Base-by-base conservation (phyloP, 129 eudicot species). In the carrot (Daucus carota) region DNA sequence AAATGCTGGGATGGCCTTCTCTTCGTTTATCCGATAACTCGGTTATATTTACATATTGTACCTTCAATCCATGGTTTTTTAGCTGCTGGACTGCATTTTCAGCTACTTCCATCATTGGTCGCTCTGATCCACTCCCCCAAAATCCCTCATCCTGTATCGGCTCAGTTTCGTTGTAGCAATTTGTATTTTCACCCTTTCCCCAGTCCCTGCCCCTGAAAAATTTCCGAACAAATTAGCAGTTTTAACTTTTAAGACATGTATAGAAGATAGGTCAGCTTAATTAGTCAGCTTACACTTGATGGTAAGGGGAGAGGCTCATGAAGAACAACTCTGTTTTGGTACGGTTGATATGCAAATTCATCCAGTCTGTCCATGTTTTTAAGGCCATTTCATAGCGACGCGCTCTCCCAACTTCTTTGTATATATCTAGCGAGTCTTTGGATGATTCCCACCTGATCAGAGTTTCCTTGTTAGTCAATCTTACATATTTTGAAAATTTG, bases 331-430 rank as follows among this genome's bases (percentile, higher is more conserved):
- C 69, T n/a, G 87, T 86, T 50, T 44, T 84, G 14, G 77, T 77
- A 57, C 73, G 68, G 40, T 83, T 70, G 52, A 84, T 60, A 48
- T 86, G 62, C 40, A 77, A 40, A 14, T 79, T 81, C 77, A 87
- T 45, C 90, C 90, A 87, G 70, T 84, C 82, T 44, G 90, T 81
- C 90, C 88, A 87, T 13, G 90, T 87, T n/a, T 66, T 79, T 26
- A 87, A 11, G 13, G 88, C 84, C 88, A 87, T 84, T 45, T 87
- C 86, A 20, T 84, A 87, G 45, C 74, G 76, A 11, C 82, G 82
- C 0, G 46, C 68, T 68, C 77, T 82, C 44, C 74, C 80, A 3
- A 77, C 80, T 31, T 60, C 80, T 76, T 80, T 72, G 73, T 80
- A 80, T 12, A 83, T 44, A 69, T 75, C 83, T 24, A 77, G 73